Base-by-base conservation (phyloP, 352 stramenopile species). In the Phytophthora macrochlamydospora region DNA sequence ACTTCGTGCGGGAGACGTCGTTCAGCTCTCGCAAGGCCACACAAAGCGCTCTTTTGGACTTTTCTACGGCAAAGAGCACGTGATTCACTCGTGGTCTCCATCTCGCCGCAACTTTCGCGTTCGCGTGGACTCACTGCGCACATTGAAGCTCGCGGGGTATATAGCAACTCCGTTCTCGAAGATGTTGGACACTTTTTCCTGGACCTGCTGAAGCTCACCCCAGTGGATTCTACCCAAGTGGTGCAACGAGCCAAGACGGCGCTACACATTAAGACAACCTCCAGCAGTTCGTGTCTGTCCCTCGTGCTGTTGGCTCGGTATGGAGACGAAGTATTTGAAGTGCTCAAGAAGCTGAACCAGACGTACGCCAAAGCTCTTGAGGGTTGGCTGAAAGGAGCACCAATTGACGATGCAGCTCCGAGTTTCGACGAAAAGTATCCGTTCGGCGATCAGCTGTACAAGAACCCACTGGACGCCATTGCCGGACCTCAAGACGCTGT, bases 71-170 rank as follows among this genome's bases (percentile, higher is more conserved):
- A 64, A 59, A 46, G 73, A 65, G 30, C 76, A 57, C 14, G 67
- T 80, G 40, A 82, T 85, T 33, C 73, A 85, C 32, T 63, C 65
- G 38, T 85, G 76, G 76, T 72, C 70, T 40, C 68, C 48, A 53
- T 59, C 66, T 50, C 70, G 76, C 31, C 62, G 50, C 32, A 67
- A 62, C 42, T 82, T 73, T 29, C 63, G 76, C 32, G 65, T 85
- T 60, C 76, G 76, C 24, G 48, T 82, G 12, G 76, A 85, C 30
- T 49, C 76, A 24, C 45, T 85, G 12, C 73, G 76, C 18, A 57
- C 51, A n/a, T 54, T 85, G 8, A 29, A 63, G 38, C 11, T 14
- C 3, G 37, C 62, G 2, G 73, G 76, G 8, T 65, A 81, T 45
- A 44, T 33, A 18, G 64, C 31, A 13, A 57, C 24, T 11, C 56